A percentile compares a stretch with the other conserved stretches of the same genome.
These are phyloP conservation scores for Anthostomella pinea DNA, from an alignment of 2,329 filamentous ascomycete species.

Conservation along the genomic window DNA sequence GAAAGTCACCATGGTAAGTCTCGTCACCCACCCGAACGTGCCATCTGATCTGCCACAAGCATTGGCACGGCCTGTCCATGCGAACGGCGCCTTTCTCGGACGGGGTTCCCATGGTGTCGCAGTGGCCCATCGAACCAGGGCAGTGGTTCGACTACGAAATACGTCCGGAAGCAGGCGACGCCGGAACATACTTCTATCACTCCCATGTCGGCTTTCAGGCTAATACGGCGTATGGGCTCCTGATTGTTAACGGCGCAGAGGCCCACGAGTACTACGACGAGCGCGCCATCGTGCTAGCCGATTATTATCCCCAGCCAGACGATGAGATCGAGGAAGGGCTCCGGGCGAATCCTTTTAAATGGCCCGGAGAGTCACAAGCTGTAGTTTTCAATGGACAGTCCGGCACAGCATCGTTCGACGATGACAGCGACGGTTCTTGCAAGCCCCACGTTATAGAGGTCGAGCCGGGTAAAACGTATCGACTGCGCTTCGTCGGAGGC, in stretches of 20 bases:
- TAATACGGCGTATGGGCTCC: conserved; percentile 51
- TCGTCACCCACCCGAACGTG: too few relatives aligned
- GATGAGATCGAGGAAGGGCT: conserved; percentile 48
- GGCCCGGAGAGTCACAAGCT: conserved; percentile 55
- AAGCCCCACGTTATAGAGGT: conserved; percentile 52
- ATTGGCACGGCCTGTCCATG: too few relatives aligned
- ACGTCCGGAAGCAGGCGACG: conserved; percentile 44
- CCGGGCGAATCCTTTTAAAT: conserved; percentile 45
- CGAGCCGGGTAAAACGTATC: conserved; percentile 56
- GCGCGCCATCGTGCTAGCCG: conserved; percentile 49
- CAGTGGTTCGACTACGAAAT: conserved; percentile 67
- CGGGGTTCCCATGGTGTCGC: too few relatives aligned
- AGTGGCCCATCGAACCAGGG: conserved; percentile 61
- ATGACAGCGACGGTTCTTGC: conserved; percentile 34
- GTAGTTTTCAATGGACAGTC: conserved; percentile 56
- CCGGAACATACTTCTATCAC: conserved; percentile 66
- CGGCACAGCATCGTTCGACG: conserved; percentile 34
- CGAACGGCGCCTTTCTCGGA: too few relatives aligned
- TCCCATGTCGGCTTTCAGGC: conserved; percentile 64
- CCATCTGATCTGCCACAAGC: too few relatives aligned
- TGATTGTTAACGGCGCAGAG: conserved; percentile 52
- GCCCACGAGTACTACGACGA: conserved; percentile 61
- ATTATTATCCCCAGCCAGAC: conserved; percentile 56
- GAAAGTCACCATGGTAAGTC: too few relatives aligned
- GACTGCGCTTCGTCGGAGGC: conserved; percentile 56